These are phyloP conservation scores for Penicillium crystallinum DNA, from an alignment of 495 filamentous ascomycete species.

Conservation along the genomic window DNA sequence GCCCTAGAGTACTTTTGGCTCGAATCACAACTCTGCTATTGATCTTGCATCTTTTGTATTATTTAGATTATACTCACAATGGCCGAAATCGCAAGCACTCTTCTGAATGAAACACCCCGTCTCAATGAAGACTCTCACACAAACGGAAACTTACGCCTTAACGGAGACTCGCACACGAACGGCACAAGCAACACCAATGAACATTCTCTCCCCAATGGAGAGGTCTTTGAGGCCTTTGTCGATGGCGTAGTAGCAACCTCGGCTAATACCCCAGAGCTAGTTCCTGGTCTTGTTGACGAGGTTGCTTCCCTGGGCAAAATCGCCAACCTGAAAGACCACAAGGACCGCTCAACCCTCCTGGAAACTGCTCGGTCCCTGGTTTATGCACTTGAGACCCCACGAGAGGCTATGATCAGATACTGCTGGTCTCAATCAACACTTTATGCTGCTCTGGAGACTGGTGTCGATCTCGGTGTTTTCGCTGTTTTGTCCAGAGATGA, in stretches of 20 bases:
- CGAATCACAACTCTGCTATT: background rate
- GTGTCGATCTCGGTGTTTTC: constrained; percentile 33
- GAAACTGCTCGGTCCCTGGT: constrained; percentile 28
- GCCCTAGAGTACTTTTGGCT: background rate
- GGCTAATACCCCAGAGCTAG: constrained; percentile 21
- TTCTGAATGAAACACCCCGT: background rate
- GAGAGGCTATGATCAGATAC: constrained; percentile 37
- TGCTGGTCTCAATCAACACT: constrained; percentile 36
- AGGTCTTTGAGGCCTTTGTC: constrained; percentile 2
- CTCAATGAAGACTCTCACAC: background rate
- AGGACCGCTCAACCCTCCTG: constrained; percentile 21
- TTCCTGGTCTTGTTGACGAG: constrained; percentile 23
- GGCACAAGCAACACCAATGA: background rate
- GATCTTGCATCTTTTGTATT: background rate
- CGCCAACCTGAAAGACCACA: constrained; percentile 13
- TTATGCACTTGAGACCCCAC: constrained; percentile 36
- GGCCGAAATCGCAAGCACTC: background rate
- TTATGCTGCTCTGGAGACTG: constrained; percentile 30
- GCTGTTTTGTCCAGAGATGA: constrained; percentile 26
- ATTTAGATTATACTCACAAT: background rate
- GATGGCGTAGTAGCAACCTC: constrained; percentile 17
- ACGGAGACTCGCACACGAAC: background rate
- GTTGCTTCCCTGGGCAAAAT: constrained; percentile 17
- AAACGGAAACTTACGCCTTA: no score
- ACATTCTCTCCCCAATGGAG: background rate